A percentile compares a stretch with the other conserved stretches of the same genome.
phyloP scores from a whole-genome alignment of 2,329 filamentous ascomycete genomes.

The Nigrospora oryzae region DNA sequence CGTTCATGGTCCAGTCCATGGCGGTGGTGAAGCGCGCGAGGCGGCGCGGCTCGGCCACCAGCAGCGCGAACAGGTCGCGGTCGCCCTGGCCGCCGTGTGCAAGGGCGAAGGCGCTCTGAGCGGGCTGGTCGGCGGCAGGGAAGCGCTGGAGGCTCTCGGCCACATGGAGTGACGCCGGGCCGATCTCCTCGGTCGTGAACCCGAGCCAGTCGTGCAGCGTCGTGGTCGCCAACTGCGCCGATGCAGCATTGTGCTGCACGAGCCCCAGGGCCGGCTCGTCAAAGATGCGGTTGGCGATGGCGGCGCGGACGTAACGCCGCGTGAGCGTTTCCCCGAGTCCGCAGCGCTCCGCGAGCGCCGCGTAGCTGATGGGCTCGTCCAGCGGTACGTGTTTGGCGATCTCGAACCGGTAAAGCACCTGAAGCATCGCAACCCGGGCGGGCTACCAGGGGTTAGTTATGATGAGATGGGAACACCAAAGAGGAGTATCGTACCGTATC shows the following conservation, averaged over 20 bases:
- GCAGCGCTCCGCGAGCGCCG: slow-evolving; percentile 3
- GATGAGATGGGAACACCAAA: not conserved
- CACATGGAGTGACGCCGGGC: slow-evolving; percentile 3
- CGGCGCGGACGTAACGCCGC: slow-evolving; percentile 26
- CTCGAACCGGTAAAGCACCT: slow-evolving; percentile 7
- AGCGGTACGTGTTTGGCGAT: slow-evolving; percentile 7
- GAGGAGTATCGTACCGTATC: slow-evolving; percentile 2
- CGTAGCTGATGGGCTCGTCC: slow-evolving; percentile 4
- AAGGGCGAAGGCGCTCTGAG: slow-evolving; percentile 5
- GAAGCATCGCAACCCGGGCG: slow-evolving; percentile 3
- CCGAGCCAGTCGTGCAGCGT: slow-evolving; percentile 8
- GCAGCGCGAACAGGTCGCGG: slow-evolving; percentile 6
- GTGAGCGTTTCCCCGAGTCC: slow-evolving; percentile 3
- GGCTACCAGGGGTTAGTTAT: slow-evolving; percentile 2
- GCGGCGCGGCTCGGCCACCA: slow-evolving; percentile 1
- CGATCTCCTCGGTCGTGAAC: slow-evolving; percentile 6
- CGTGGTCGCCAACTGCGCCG: slow-evolving; percentile 2
- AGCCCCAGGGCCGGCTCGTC: slow-evolving; percentile 24
- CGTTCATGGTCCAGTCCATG: slow-evolving; percentile 8
- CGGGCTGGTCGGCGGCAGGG: slow-evolving; percentile 2
- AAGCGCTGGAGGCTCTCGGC: slow-evolving; percentile 5
- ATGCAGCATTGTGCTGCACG: slow-evolving; percentile 26
- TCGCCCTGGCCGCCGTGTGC: slow-evolving; percentile 6
- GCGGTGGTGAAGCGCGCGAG: slow-evolving; percentile 7
- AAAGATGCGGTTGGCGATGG: slow-evolving; percentile 30